Conservation (phyloP, 345 rosid genomes). For the Mallotus nudiflorus region DNA sequence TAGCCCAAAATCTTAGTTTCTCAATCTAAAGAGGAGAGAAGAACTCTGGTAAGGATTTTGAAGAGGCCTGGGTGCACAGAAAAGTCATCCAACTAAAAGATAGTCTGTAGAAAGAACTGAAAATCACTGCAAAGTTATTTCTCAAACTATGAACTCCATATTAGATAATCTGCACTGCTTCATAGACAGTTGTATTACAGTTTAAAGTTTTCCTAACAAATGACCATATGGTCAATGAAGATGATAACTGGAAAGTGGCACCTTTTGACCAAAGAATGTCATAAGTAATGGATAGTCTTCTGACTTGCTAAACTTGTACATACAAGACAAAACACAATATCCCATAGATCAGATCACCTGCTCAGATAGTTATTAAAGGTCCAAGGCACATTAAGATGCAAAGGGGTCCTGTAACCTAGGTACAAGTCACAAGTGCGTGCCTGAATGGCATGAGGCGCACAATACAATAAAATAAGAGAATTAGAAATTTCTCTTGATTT, state of each 20-base stretch:
- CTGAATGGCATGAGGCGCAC: too few relatives aligned
- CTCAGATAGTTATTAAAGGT: too few relatives aligned
- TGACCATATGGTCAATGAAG: background rate
- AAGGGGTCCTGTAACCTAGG: too few relatives aligned
- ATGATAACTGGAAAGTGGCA: too few relatives aligned
- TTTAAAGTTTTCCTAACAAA: background rate
- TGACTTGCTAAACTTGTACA: too few relatives aligned
- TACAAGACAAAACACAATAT: background rate
- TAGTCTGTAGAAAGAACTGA: background rate
- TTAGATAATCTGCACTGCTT: background rate
- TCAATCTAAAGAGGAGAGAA: background rate
- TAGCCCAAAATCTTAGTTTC: background rate
- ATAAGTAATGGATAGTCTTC: too few relatives aligned
- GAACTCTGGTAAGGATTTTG: background rate
- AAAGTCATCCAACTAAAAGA: background rate
- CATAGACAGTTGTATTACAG: too few relatives aligned
- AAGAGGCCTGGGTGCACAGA: background rate
- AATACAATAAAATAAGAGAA: too few relatives aligned
- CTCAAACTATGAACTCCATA: background rate
- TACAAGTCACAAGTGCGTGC: too few relatives aligned
- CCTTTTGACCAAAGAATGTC: too few relatives aligned
- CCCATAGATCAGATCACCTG: background rate
- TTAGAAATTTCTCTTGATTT: too few relatives aligned
- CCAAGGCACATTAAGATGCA: background rate
- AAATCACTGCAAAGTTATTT: background rate